Percentiles rank a stretch among this genome's conserved stretches.
phyloP scores from a whole-genome alignment of 176 grass and related monocot species.

The Carex scoparia region DNA sequence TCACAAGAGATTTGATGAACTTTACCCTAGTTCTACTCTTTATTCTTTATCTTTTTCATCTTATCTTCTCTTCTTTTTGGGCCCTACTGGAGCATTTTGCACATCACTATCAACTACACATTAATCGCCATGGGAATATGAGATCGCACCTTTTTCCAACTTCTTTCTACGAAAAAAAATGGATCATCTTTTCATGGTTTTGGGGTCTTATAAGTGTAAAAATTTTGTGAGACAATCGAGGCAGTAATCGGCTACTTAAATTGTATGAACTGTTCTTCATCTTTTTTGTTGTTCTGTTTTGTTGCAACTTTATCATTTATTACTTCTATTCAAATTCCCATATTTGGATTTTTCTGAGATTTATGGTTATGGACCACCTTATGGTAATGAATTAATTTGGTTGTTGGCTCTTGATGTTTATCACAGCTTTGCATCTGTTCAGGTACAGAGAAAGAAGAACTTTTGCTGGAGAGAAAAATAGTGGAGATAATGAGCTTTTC shows the following conservation, averaged over 20 bases:
- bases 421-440: neutral
- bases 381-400: constrained; percentile 8
- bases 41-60: neutral
- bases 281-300: neutral
- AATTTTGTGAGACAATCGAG: neutral
- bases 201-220: neutral
- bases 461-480: neutral
- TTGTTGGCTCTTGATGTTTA: constrained; percentile 18
- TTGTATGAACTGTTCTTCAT: neutral
- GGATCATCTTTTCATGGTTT: neutral
- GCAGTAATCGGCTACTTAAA: neutral
- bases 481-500: constrained; percentile 8
- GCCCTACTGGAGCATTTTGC: neutral
- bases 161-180: neutral
- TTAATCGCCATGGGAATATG: neutral
- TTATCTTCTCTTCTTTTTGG: neutral
- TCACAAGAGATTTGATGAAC: too few species aligned
- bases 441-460: neutral
- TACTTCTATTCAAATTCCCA: neutral
- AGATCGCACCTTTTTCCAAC: neutral
- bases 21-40: too few species aligned
- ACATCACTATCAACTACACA: neutral
- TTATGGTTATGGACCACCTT: constrained; percentile 5
- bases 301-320: neutral
- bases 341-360: neutral